Evolutionary conservation across 495 filamentous ascomycete genomes (phyloP).

Genomic region (Margaritispora aquatica): DNA sequence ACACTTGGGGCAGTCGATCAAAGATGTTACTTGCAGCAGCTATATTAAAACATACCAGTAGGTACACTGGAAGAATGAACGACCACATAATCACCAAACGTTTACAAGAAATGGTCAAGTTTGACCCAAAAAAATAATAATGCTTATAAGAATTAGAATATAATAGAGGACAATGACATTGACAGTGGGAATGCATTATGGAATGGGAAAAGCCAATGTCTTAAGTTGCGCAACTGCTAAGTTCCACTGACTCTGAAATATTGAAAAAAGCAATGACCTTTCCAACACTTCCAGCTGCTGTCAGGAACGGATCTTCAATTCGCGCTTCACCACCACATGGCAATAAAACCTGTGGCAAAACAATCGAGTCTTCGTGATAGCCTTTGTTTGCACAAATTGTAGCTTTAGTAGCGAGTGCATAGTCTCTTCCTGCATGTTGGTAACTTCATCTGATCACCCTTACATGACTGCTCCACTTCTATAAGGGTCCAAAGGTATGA

Average conservation of each 20-base stretch:
- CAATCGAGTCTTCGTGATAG: too few relatives aligned
- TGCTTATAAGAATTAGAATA: too few relatives aligned
- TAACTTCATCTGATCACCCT: too few relatives aligned
- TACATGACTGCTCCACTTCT: too few relatives aligned
- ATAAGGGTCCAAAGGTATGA: too few relatives aligned
- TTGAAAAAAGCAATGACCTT: not conserved
- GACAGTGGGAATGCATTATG: too few relatives aligned
- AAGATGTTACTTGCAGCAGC: not conserved
- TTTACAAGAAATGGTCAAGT: too few relatives aligned
- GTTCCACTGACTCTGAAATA: not conserved
- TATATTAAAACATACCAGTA: not conserved
- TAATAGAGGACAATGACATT: too few relatives aligned
- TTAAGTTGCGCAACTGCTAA: not conserved
- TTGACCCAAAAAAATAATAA: too few relatives aligned
- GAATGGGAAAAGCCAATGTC: not conserved
- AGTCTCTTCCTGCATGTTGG: too few relatives aligned
- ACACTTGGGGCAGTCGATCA: not conserved
- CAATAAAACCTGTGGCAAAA: not conserved
- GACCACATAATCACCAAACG: not conserved
- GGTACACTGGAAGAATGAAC: not conserved
- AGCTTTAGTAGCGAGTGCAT: too few relatives aligned
- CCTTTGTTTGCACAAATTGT: too few relatives aligned
- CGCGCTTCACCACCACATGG: not conserved
- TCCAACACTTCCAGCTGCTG: not conserved
- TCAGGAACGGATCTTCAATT: not conserved